phyloP scores from a whole-genome alignment of 306 rosid species.

The Vigna hirtella region DNA sequence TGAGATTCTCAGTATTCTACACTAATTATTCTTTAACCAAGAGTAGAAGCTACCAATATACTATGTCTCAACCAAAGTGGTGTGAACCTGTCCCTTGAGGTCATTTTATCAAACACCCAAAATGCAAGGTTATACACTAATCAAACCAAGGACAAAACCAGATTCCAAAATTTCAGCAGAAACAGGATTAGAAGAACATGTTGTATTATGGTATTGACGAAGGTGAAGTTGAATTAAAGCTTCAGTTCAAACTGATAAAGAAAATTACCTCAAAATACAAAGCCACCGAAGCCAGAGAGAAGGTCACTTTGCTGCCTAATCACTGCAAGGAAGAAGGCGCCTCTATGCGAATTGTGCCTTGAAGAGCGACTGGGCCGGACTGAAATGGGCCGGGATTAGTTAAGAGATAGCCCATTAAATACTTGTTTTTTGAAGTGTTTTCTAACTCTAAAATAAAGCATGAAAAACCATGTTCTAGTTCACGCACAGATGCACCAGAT shows the following conservation, averaged over 20 bases:
- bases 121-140: background rate
- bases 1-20: background rate
- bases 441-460: no score
- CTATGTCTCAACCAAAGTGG: background rate
- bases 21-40: background rate
- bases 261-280: background rate
- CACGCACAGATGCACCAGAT: no score
- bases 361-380: background rate
- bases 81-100: background rate
- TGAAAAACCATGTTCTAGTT: no score
- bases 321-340: background rate
- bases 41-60: background rate
- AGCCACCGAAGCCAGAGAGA: background rate
- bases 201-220: background rate
- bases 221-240: background rate
- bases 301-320: background rate
- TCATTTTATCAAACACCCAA: constrained; percentile 21
- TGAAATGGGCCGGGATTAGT: background rate
- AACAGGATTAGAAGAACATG: background rate
- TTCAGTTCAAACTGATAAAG: background rate
- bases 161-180: background rate
- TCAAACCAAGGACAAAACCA: background rate
- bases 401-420: background rate
- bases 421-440: no score
- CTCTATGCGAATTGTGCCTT: background rate